A percentile compares a stretch with the other conserved stretches of the same genome.
These are phyloP conservation scores for Aspergillus candidus DNA, from an alignment of 2,329 filamentous ascomycete species.

Conservation along the genomic window DNA sequence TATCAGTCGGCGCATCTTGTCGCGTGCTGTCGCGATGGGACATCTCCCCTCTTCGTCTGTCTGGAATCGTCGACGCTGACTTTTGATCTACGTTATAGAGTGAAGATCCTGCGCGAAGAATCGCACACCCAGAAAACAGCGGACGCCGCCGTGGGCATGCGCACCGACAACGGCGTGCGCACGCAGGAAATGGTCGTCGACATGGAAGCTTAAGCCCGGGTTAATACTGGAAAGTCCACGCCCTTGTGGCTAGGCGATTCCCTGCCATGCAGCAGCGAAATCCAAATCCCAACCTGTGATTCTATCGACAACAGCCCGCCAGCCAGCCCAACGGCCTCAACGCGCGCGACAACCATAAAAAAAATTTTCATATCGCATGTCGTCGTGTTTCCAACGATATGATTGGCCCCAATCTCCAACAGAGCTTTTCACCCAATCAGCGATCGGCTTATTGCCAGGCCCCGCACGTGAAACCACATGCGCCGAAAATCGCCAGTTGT, in stretches of 20 bases:
- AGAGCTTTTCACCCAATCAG: conserved; percentile 15
- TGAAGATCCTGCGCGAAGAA: conserved; percentile 75
- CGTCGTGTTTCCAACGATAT: conserved; percentile 11
- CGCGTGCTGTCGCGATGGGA: too few species aligned
- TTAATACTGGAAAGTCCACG: too few species aligned
- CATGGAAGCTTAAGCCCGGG: conserved; percentile 33
- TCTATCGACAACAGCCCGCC: too few species aligned
- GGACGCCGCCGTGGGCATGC: conserved; percentile 69
- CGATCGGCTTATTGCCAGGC: conserved; percentile 4
- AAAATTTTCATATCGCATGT: conserved; percentile 5
- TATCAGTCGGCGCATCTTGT: neutral
- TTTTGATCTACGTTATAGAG: conserved; percentile 43
- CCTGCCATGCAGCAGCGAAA: too few species aligned
- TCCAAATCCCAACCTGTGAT: too few species aligned
- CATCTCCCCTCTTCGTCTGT: conserved; percentile 1
- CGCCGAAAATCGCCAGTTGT: conserved; percentile 27
- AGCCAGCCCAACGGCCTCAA: neutral
- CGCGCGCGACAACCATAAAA: neutral
- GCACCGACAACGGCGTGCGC: conserved; percentile 59
- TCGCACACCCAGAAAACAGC: conserved; percentile 82
- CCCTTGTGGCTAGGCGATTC: too few species aligned
- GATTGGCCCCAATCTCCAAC: conserved; percentile 10
- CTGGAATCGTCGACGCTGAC: conserved; percentile 1
- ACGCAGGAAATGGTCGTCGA: conserved; percentile 34
- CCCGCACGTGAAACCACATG: conserved; percentile 17